Percentiles rank a stretch among this genome's conserved stretches.
phyloP scores from a whole-genome alignment of 1,284 basidiomycete genomes.

The Violaceomyces palustris region DNA sequence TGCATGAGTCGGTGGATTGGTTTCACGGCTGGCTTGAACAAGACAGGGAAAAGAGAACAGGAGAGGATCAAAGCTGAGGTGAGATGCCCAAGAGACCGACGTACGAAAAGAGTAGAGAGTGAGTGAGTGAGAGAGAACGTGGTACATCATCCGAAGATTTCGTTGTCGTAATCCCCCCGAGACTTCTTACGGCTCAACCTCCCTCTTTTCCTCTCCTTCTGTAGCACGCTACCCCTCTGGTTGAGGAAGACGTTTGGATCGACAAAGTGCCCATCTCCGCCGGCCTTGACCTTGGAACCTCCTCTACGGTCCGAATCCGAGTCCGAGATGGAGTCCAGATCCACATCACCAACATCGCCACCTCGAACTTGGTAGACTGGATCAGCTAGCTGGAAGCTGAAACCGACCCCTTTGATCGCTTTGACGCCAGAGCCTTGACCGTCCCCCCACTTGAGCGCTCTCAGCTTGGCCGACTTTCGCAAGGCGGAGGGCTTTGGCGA shows the following conservation, averaged over 20 bases:
- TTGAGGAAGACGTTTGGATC: neutral
- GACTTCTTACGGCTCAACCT: constrained; percentile 14
- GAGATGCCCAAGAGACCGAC: too few species aligned
- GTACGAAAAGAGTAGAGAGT: too few species aligned
- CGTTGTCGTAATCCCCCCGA: constrained; percentile 12
- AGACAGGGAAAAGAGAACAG: too few species aligned
- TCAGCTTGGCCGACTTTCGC: neutral
- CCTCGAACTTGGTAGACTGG: neutral
- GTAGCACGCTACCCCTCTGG: constrained; percentile 1
- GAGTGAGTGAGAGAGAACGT: too few species aligned
- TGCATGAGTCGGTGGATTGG: too few species aligned
- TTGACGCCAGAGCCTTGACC: too few species aligned
- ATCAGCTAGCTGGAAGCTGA: too few species aligned
- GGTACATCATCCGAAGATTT: constrained; percentile 10
- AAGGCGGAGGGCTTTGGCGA: neutral
- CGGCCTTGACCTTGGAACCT: neutral
- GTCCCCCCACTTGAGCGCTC: neutral
- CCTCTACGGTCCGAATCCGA: too few species aligned
- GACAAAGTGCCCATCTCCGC: neutral
- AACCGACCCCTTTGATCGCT: too few species aligned
- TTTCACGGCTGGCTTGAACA: too few species aligned
- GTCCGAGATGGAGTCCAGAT: neutral
- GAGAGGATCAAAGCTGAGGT: too few species aligned
- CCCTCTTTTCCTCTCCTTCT: constrained; percentile 5
- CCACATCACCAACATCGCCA: neutral